Evolutionary conservation across 2,329 filamentous ascomycete species (phyloP).

Genomic region (Fusarium dimerum): DNA sequence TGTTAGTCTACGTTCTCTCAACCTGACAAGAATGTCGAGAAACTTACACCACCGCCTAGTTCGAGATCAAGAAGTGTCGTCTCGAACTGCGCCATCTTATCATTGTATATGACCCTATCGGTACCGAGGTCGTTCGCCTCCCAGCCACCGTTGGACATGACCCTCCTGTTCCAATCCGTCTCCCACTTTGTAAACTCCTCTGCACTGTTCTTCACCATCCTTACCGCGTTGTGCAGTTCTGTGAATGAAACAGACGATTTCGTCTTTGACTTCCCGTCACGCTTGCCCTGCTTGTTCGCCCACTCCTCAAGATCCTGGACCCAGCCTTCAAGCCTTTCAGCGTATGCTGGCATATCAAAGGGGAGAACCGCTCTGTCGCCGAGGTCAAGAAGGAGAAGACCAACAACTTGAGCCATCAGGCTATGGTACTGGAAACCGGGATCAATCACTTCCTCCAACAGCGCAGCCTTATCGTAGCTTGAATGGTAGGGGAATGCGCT

Average conservation of each 20-base stretch:
- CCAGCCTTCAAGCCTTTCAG: conserved; percentile 63
- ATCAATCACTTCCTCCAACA: conserved; percentile 80
- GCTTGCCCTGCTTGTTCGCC: conserved; percentile 40
- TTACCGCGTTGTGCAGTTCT: conserved; percentile 55
- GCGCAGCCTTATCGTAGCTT: conserved; percentile 87
- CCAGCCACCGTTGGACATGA: conserved; percentile 72
- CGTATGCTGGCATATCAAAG: conserved; percentile 78
- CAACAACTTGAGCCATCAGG: conserved; percentile 76
- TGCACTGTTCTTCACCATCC: conserved; percentile 51
- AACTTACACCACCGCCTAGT: conserved; percentile 70
- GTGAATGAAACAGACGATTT: conserved; percentile 28
- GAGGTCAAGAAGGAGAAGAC: conserved; percentile 81
- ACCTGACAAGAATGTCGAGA: not conserved
- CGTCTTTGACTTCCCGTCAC: conserved; percentile 26
- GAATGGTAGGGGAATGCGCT: conserved; percentile 71
- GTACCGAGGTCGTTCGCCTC: conserved; percentile 70
- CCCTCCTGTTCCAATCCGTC: conserved; percentile 70
- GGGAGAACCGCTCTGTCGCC: conserved; percentile 79
- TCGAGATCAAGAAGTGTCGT: conserved; percentile 78
- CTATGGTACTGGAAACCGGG: conserved; percentile 81
- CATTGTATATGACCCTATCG: conserved; percentile 75
- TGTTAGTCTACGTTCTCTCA: conserved; percentile 10
- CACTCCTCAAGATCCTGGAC: conserved; percentile 68
- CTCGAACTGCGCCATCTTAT: conserved; percentile 79
- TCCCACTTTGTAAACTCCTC: conserved; percentile 75